A percentile compares a stretch with the other conserved stretches of the same genome.
phyloP scores from a whole-genome alignment of 2,329 filamentous ascomycete species.

The Metarhizium guizhouense region DNA sequence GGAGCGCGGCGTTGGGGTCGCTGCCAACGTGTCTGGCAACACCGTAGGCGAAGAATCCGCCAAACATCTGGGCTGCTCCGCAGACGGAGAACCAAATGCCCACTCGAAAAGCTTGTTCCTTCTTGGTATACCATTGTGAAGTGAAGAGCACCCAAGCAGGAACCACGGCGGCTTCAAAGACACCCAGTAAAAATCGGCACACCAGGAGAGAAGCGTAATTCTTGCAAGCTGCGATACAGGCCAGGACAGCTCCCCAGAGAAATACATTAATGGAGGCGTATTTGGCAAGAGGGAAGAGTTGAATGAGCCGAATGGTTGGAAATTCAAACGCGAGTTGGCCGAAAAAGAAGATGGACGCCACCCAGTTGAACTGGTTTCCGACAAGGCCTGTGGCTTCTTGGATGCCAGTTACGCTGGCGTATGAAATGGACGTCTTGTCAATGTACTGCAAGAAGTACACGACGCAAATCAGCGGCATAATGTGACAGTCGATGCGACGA shows the following conservation, averaged over 20 bases:
- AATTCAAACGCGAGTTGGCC: constrained; percentile 28
- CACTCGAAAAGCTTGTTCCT: too few relatives aligned
- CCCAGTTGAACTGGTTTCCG: constrained; percentile 34
- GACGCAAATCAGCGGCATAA: constrained; percentile 15
- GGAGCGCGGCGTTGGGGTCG: too few relatives aligned
- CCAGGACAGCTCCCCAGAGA: constrained; percentile 21
- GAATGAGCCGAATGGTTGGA: constrained; percentile 27
- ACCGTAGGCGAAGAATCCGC: too few relatives aligned
- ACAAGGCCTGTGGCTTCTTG: constrained; percentile 22
- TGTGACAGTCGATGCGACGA: constrained; percentile 13
- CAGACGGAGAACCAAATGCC: too few relatives aligned
- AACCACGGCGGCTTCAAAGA: too few relatives aligned
- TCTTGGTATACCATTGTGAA: too few relatives aligned
- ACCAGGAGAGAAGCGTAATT: too few relatives aligned
- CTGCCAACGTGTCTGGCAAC: too few relatives aligned
- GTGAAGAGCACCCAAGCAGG: too few relatives aligned
- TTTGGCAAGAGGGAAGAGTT: constrained; percentile 27
- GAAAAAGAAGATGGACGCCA: constrained; percentile 15
- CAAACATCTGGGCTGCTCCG: too few relatives aligned
- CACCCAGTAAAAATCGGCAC: too few relatives aligned
- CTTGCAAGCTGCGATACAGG: neutral
- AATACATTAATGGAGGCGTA: constrained; percentile 26
- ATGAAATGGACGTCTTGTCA: constrained; percentile 17
- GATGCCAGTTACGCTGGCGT: constrained; percentile 16
- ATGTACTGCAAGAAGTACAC: constrained; percentile 17